A percentile compares a stretch with the other conserved stretches of the same genome.
Evolutionary conservation across 306 rosid species (phyloP).

Genomic region (Cyamopsis tetragonoloba): DNA sequence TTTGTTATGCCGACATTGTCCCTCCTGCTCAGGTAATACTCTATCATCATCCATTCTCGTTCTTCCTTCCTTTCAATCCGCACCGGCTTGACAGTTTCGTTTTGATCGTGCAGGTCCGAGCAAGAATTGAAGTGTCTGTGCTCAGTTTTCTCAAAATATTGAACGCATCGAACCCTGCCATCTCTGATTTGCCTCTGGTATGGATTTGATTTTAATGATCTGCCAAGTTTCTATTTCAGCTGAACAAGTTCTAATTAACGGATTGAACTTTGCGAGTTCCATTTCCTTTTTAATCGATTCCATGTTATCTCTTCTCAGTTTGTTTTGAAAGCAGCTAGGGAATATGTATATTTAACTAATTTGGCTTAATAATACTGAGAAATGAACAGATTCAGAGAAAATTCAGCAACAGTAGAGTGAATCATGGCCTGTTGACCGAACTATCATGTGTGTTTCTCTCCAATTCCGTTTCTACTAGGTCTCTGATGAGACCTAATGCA

Average conservation of each 20-base stretch:
- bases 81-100: neutral
- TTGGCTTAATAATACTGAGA: neutral
- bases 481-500: constrained; percentile 67
- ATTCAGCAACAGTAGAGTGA: constrained; percentile 56
- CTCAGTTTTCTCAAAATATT: constrained; percentile 76
- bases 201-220: neutral
- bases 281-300: neutral
- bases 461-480: constrained; percentile 56
- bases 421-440: constrained; percentile 55
- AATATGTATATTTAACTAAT: constrained; percentile 3
- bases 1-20: constrained; percentile 69
- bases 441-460: constrained; percentile 65
- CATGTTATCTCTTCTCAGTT: neutral
- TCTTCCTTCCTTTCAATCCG: neutral
- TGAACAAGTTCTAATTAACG: neutral
- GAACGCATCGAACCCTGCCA: constrained; percentile 64
- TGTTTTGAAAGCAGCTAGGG: constrained; percentile 8
- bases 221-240: neutral
- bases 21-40: constrained; percentile 49
- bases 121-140: constrained; percentile 83
- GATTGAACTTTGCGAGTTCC: neutral
- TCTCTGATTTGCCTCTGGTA: constrained; percentile 80
- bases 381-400: constrained; percentile 57
- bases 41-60: neutral
- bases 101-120: constrained; percentile 48